A percentile compares a stretch with the other conserved stretches of the same genome.
These are phyloP conservation scores for Euryodendron excelsum DNA, from an alignment of 148 eudicot species.

Conservation along the genomic window DNA sequence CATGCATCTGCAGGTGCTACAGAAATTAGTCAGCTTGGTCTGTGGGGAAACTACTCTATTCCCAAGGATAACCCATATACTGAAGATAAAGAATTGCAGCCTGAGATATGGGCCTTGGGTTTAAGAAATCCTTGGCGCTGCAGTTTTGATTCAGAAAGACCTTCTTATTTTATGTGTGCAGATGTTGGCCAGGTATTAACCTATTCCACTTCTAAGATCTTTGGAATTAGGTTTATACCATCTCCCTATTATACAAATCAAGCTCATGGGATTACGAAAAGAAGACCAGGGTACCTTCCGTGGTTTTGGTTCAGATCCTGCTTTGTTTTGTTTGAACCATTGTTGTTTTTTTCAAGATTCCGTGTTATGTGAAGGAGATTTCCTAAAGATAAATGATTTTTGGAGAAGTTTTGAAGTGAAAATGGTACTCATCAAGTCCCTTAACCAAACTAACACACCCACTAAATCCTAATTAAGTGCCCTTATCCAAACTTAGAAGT, in stretches of 20 bases:
- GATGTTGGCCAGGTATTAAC: conserved; percentile 75
- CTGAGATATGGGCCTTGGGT: conserved; percentile 92
- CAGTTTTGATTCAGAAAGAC: conserved; percentile 81
- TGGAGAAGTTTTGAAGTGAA: background rate
- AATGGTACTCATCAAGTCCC: background rate
- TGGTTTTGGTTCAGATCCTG: background rate
- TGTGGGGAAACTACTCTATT: conserved; percentile 89
- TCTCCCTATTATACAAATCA: background rate
- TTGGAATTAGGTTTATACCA: background rate
- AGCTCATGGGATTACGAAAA: background rate
- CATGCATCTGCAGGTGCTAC: conserved; percentile 44
- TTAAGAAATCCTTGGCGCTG: conserved; percentile 91
- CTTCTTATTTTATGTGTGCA: conserved; percentile 80
- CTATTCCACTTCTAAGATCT: background rate
- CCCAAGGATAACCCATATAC: conserved; percentile 75
- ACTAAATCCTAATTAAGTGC: background rate
- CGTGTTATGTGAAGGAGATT: background rate
- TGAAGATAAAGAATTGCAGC: conserved; percentile 48
- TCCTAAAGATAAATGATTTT: background rate
- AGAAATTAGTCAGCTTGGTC: conserved; percentile 43
- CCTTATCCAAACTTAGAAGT: no score
- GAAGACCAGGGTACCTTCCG: background rate
- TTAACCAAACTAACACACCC: background rate
- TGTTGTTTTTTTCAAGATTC: background rate
- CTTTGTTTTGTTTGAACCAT: background rate